These are phyloP conservation scores for Arabis hirsuta DNA, from an alignment of 345 rosid species.

Conservation along the genomic window DNA sequence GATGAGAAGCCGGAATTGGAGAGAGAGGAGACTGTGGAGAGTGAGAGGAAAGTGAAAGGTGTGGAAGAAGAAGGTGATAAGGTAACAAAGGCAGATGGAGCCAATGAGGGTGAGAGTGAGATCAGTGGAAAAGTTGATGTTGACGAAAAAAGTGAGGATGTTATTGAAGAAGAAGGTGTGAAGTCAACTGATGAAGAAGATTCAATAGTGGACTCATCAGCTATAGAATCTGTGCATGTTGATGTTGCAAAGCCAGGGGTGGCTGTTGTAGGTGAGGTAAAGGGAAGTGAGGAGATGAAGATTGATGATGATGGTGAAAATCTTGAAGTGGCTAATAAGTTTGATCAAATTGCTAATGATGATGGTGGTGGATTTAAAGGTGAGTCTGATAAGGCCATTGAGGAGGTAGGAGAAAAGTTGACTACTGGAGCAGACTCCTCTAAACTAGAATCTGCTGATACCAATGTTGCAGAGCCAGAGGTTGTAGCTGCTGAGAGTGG, in stretches of 20 bases:
- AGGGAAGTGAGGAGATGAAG: conserved; percentile 44
- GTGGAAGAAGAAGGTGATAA: conserved; percentile 40
- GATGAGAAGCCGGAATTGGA: conserved; percentile 17
- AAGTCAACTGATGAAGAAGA: conserved; percentile 47
- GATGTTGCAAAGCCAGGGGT: conserved; percentile 44
- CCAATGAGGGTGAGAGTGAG: conserved; percentile 16
- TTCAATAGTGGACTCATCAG: conserved; percentile 25
- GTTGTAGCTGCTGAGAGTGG: conserved; percentile 46
- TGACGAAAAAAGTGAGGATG: conserved; percentile 34
- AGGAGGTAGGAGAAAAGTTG: conserved; percentile 46
- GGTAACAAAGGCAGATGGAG: conserved; percentile 36
- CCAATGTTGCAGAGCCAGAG: conserved; percentile 37
- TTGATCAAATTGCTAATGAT: conserved; percentile 47
- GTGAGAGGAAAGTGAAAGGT: conserved; percentile 37
- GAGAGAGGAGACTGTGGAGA: conserved; percentile 34
- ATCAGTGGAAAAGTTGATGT: conserved; percentile 30
- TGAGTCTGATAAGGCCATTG: conserved; percentile 40
- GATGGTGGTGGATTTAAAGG: conserved; percentile 33
- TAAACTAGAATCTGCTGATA: conserved; percentile 31
- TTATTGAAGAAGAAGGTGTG: conserved; percentile 35
- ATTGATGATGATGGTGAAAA: conserved; percentile 41
- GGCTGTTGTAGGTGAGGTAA: conserved; percentile 53
- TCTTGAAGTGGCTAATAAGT: conserved; percentile 54
- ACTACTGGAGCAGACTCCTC: conserved; percentile 43
- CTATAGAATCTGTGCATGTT: conserved; percentile 47